phyloP scores from a whole-genome alignment of 176 grass and related monocot genomes.

The Avena insularis region DNA sequence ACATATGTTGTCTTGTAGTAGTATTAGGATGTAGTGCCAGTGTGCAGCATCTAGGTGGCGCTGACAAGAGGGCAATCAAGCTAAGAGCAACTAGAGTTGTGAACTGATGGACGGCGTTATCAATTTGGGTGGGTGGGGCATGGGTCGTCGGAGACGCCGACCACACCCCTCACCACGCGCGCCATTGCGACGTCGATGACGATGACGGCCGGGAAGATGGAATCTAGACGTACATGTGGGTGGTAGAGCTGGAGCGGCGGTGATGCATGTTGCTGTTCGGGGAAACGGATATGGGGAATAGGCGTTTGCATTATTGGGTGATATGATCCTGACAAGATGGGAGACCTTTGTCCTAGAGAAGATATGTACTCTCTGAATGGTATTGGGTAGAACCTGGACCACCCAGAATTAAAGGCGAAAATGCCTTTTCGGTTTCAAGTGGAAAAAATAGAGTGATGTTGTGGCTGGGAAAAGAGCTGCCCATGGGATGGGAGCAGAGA shows the following conservation, averaged over 20 bases:
- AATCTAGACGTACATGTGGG: conserved; percentile 1
- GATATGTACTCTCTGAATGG: neutral
- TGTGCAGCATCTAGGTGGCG: neutral
- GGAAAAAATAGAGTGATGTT: neutral
- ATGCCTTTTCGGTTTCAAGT: neutral
- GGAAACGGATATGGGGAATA: neutral
- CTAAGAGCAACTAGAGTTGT: neutral
- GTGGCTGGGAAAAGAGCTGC: neutral
- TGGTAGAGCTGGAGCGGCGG: neutral
- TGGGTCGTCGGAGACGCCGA: neutral
- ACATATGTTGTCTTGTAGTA: too few species aligned
- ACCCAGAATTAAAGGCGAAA: neutral
- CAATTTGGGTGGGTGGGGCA: neutral
- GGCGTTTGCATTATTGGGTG: neutral
- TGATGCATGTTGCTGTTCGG: conserved; percentile 3
- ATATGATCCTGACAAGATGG: neutral
- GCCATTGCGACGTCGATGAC: neutral
- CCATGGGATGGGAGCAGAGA: neutral
- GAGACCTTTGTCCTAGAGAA: neutral
- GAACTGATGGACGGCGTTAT: neutral
- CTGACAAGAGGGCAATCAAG: neutral
- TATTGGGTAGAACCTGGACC: neutral
- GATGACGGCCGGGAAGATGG: neutral
- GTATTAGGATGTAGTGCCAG: too few species aligned
- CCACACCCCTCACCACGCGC: neutral